phyloP scores from a whole-genome alignment of 768 basidiomycete species.

The Tricholoma saponaceum region DNA sequence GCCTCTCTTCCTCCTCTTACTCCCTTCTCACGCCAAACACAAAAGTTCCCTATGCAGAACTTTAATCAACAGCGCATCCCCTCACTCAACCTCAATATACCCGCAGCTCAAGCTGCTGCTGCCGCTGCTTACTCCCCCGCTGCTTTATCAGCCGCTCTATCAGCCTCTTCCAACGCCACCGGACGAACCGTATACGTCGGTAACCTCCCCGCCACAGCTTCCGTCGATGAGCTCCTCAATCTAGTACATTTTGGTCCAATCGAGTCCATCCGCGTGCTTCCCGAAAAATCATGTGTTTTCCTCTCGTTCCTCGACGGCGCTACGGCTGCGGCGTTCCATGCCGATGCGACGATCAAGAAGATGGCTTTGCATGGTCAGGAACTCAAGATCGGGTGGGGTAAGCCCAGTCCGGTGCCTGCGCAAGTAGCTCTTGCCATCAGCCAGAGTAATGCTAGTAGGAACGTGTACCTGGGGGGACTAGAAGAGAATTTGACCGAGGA shows the following conservation, averaged over 20 bases:
- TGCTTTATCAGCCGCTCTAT: slow-evolving; percentile 68
- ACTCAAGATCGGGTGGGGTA: slow-evolving; percentile 98
- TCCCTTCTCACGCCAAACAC: slow-evolving; percentile 5
- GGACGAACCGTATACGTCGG: slow-evolving; percentile 97
- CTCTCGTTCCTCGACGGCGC: slow-evolving; percentile 93
- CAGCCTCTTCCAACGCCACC: slow-evolving; percentile 60
- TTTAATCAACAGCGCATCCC: slow-evolving; percentile 60
- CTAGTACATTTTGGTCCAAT: slow-evolving; percentile 97
- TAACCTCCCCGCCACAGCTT: slow-evolving; percentile 91
- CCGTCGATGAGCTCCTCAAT: slow-evolving; percentile 96
- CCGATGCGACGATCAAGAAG: slow-evolving; percentile 95
- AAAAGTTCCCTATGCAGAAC: slow-evolving; percentile 30
- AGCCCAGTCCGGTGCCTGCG: slow-evolving; percentile 83
- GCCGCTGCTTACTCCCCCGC: slow-evolving; percentile 69
- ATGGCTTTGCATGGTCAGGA: slow-evolving; percentile 91
- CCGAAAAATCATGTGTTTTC: slow-evolving; percentile 97
- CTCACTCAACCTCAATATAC: slow-evolving; percentile 63
- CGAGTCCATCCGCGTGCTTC: slow-evolving; percentile 89
- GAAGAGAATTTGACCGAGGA: slow-evolving; percentile 91
- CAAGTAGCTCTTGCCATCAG: slow-evolving; percentile 85
- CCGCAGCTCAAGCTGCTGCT: slow-evolving; percentile 53
- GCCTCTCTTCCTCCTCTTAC: slow-evolving; percentile 7
- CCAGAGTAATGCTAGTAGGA: slow-evolving; percentile 90
- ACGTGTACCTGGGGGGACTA: slow-evolving; percentile 94
- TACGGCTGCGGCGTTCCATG: slow-evolving; percentile 95